These are phyloP conservation scores for Davidsoniella eucalypti DNA, from an alignment of 2,329 filamentous ascomycete species.

Conservation along the genomic window DNA sequence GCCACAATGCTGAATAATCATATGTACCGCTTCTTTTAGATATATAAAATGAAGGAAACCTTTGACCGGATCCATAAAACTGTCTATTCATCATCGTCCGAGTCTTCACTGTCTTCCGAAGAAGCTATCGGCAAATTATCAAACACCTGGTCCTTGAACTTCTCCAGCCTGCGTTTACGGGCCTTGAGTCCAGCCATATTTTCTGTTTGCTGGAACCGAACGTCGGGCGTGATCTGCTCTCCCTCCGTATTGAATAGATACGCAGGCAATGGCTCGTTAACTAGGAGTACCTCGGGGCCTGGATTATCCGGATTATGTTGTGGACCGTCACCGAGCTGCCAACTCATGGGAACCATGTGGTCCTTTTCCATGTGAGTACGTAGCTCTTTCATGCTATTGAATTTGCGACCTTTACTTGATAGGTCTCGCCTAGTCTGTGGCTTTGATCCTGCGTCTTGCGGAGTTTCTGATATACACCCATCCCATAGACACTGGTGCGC, in stretches of 20 bases:
- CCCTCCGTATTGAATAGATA: conserved; percentile 37
- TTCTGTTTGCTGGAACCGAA: conserved; percentile 35
- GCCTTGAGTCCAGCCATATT: conserved; percentile 27
- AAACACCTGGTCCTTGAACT: conserved; percentile 27
- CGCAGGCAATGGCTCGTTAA: conserved; percentile 22
- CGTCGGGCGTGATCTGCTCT: conserved; percentile 40
- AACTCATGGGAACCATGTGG: conserved; percentile 37
- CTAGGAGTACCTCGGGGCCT: conserved; percentile 12
- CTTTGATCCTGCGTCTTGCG: neutral
- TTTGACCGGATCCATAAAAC: too few relatives aligned
- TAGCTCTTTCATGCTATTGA: conserved; percentile 21
- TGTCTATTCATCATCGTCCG: conserved; percentile 16
- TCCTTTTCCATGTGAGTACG: conserved; percentile 33
- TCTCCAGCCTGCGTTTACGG: conserved; percentile 28
- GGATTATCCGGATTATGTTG: conserved; percentile 8
- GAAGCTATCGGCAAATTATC: conserved; percentile 24
- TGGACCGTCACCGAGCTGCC: conserved; percentile 45
- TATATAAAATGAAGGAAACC: too few relatives aligned
- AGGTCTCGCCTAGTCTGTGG: neutral
- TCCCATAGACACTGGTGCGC: conserved; percentile 19
- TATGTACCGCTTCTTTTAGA: too few relatives aligned
- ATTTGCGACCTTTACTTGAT: neutral
- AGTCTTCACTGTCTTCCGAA: conserved; percentile 13
- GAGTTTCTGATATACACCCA: conserved; percentile 16
- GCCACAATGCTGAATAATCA: too few relatives aligned